Base-by-base conservation (phyloP, 441 rosid species). In the Biscutella laevigata region DNA sequence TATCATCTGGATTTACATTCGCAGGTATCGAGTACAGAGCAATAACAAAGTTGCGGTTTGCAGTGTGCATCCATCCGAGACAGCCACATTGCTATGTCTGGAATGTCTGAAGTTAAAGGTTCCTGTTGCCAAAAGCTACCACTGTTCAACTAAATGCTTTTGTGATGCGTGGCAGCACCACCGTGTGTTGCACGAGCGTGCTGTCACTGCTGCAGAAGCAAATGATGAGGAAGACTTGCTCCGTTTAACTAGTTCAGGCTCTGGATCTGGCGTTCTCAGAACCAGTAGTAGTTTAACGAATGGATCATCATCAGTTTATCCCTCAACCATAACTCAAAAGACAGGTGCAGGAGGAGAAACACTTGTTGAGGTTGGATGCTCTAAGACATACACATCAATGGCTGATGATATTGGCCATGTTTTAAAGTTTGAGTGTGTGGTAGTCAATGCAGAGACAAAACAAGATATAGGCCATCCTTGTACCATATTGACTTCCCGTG, bases 251-350 rank as follows among this genome's bases (percentile, higher is more conserved):
- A 64, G 75, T 41, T 40, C 66, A 38, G 72, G 64, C 1, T 68
- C 74, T 10, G 69, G 66, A 62, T 34, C 67, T 28, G 64, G 67
- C 30, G 54, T 71, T 13, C 60, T 67, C 32, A 61, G 22, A 61
- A 64, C 50, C 42, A 57, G 16, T 61, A 19, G n/a, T 47, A 79
- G 75, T 68, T 69, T 82, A 79, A 59, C 86, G 5, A 86, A 92
- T 72, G 98, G 94, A 21, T 73, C 92, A 5, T 49, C 78, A 11
- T 73, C 96, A 57, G 61, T 85, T 53, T 91, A 80, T 71, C 88
- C 98, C 32, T 77, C 86, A 2, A 6, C 32, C 10, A 26, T 59
- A 2, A 29, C 51, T 9, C 61, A 67, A 39, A 67, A 71, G 68
- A 70, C 55, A 5, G 55, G 64, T 10, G 28, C 38, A 13, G 74